Percentiles rank a stretch among this genome's conserved stretches.
phyloP scores from a whole-genome alignment of 768 basidiomycete genomes.

The Boletus sp. region DNA sequence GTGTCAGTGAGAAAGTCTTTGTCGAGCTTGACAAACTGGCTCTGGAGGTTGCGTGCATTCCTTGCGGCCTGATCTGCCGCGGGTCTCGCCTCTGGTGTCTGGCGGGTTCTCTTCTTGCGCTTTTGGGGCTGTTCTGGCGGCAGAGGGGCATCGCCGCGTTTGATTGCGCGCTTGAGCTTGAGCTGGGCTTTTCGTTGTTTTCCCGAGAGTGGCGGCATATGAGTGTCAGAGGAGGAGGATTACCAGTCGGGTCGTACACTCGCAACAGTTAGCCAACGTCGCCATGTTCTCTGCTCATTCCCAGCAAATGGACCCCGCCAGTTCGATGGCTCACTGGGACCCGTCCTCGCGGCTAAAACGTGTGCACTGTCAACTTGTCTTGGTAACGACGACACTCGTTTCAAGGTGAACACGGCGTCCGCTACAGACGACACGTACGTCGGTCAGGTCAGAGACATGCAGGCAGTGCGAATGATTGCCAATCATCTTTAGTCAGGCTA shows the following conservation, averaged over 20 bases:
- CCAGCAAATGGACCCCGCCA: too few relatives aligned
- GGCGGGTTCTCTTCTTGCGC: conserved; percentile 6
- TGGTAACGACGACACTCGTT: too few relatives aligned
- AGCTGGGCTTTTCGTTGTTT: conserved; percentile 71
- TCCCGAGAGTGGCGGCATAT: conserved; percentile 40
- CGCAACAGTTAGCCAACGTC: too few relatives aligned
- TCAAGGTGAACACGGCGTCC: too few relatives aligned
- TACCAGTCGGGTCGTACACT: not conserved
- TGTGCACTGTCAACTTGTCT: too few relatives aligned
- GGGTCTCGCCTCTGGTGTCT: conserved; percentile 2
- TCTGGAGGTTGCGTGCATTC: conserved; percentile 56
- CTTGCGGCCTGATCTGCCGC: conserved; percentile 35
- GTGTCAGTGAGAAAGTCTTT: conserved; percentile 58
- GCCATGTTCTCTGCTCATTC: too few relatives aligned
- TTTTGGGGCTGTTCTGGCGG: conserved; percentile 22
- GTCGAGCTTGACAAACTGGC: conserved; percentile 64
- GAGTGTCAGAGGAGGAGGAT: not conserved
- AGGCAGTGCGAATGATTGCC: too few relatives aligned
- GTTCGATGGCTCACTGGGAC: too few relatives aligned
- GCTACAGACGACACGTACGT: too few relatives aligned
- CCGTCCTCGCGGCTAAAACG: too few relatives aligned
- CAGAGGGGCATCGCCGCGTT: conserved; percentile 65
- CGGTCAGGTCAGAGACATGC: too few relatives aligned
- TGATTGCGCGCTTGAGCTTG: conserved; percentile 77
- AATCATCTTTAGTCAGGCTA: too few relatives aligned